phyloP scores from a whole-genome alignment of 495 filamentous ascomycete genomes.

The Neurospora sp. region DNA sequence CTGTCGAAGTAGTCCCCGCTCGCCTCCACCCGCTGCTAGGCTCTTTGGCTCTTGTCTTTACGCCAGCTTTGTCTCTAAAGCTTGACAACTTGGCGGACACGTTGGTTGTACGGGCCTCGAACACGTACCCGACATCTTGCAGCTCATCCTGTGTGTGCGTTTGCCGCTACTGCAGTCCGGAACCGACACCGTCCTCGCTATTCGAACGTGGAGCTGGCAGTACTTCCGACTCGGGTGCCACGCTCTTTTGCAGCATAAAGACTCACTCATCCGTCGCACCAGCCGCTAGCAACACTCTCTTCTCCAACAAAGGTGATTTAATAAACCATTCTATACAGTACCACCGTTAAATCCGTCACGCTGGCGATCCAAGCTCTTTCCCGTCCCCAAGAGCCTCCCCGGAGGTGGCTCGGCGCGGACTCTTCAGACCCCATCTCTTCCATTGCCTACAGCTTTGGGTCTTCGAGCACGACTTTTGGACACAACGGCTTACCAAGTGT shows the following conservation, averaged over 20 bases:
- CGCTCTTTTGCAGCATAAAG: conserved; percentile 9
- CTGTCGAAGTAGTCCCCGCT: conserved; percentile 8
- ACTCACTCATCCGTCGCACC: not conserved
- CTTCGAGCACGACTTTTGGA: conserved; percentile 10
- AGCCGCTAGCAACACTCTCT: not conserved
- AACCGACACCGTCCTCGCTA: conserved; percentile 1
- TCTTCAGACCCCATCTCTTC: conserved; percentile 10
- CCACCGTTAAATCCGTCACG: conserved; percentile 10
- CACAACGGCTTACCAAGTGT: conserved; percentile 24
- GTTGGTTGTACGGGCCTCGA: conserved; percentile 4
- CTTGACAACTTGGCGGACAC: conserved; percentile 8
- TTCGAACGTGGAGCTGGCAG: conserved; percentile 3
- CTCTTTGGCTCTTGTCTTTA: conserved; percentile 1
- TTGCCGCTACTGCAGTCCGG: not conserved
- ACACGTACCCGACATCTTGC: conserved; percentile 14
- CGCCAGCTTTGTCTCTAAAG: not conserved
- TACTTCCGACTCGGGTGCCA: conserved; percentile 1
- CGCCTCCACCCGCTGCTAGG: conserved; percentile 7
- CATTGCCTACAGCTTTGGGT: conserved; percentile 7
- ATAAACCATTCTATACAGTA: not conserved
- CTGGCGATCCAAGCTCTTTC: conserved; percentile 25
- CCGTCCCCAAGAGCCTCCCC: conserved; percentile 16
- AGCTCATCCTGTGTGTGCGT: not conserved
- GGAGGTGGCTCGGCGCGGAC: conserved; percentile 14
- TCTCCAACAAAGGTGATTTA: conserved; percentile 1